Conservation (phyloP, 2,329 filamentous ascomycete species). For the Aplosporella prunicola region DNA sequence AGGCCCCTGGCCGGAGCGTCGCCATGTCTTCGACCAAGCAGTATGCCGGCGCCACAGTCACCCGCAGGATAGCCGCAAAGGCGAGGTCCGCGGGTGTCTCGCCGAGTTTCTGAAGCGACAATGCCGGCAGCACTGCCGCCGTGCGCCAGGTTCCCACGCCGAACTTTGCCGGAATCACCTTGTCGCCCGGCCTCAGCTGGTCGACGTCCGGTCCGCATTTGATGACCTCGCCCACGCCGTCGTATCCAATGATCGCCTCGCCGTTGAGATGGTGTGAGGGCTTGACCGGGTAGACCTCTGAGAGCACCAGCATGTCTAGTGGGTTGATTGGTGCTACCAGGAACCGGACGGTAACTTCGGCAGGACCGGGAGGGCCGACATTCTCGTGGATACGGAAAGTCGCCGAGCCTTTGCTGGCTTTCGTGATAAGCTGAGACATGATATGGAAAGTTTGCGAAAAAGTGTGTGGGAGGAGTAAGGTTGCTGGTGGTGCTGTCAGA, state of each 20-base stretch:
- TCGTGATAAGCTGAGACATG: too few relatives aligned
- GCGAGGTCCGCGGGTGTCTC: slow-evolving; percentile 7
- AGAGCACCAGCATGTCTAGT: slow-evolving; percentile 16
- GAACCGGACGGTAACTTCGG: slow-evolving; percentile 15
- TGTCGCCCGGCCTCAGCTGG: not conserved
- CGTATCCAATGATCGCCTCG: slow-evolving; percentile 15
- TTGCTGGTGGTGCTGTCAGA: too few relatives aligned
- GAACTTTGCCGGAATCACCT: slow-evolving; percentile 1
- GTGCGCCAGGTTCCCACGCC: slow-evolving; percentile 16
- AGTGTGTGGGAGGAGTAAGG: too few relatives aligned
- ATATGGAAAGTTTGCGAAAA: too few relatives aligned
- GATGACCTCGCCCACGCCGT: slow-evolving; percentile 14
- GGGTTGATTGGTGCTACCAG: slow-evolving; percentile 18
- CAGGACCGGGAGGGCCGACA: too few relatives aligned
- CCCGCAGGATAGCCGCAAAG: slow-evolving; percentile 14
- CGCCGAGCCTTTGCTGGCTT: too few relatives aligned
- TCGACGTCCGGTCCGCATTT: slow-evolving; percentile 1
- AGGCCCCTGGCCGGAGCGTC: slow-evolving; percentile 16
- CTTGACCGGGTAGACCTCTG: slow-evolving; percentile 17
- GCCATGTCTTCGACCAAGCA: slow-evolving; percentile 17
- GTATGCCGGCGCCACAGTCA: slow-evolving; percentile 16
- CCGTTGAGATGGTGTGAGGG: slow-evolving; percentile 10
- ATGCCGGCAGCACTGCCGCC: slow-evolving; percentile 13
- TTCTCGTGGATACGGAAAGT: too few relatives aligned
- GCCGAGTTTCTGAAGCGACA: slow-evolving; percentile 11